Base-by-base conservation (phyloP, 768 basidiomycete species). In the Termitomyces sp. region DNA sequence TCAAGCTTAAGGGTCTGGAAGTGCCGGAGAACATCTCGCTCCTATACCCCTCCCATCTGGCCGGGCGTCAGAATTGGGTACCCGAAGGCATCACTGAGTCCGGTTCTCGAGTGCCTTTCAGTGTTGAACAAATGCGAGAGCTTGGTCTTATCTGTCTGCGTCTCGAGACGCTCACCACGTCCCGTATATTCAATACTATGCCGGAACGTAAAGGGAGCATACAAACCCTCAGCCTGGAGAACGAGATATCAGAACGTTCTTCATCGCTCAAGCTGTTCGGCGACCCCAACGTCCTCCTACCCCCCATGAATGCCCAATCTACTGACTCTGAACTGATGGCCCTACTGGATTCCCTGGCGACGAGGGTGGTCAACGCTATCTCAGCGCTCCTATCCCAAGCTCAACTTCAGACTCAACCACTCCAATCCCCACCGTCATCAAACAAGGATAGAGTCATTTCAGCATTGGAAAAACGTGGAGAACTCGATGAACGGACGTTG, bases 1-100 rank as follows among this genome's bases (percentile, higher is more conserved):
- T 87, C 61, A 94, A 92, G 69, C 83, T 98, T 60, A 98, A 98
- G 72, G 97, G 97, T 11, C 77, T 98, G 50, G 96, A 98, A 72
- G 79, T 91, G 1, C 92, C 94, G 1, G 96, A 98, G 71, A 79
- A 82, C 61, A 76, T 98, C 21, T 90, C 92, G n/a, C 69, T 87
- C 17, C 78, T 98, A 44, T 98, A 92, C 70, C 93, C 96, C 0
- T 75, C 70, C 25, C 81, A 82, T 4, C 76, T 98, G 37, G 81
- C 82, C 41, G 87, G 86, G 7, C 85, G 96, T 31, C 80, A 87
- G 58, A 81, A 86, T 52, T 67, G 77, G 46, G 65, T 61, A 5
- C 71, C 65, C 51, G 57, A 69, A 6, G 70, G 69, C 21, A 64
- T 70, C 1, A 66, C 71, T 2, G 68, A 73, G 17, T 76, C 78